Conservation (phyloP, 2,329 filamentous ascomycete genomes). For the Arthrobotrys megalospora region DNA sequence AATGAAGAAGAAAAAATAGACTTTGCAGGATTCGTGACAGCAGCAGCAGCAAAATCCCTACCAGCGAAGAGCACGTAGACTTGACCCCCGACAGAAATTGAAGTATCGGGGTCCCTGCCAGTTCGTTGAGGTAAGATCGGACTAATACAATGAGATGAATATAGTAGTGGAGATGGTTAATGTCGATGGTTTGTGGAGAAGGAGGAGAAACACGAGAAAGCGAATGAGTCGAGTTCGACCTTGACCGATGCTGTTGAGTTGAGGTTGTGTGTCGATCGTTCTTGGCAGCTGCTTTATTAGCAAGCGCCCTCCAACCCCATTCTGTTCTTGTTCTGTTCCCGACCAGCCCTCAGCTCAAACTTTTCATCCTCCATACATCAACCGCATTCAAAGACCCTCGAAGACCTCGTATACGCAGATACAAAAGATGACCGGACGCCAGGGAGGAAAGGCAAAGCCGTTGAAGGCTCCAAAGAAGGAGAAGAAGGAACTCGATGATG, state of each 20-base stretch:
- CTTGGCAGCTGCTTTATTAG: constrained; percentile 57
- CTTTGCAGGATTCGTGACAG: constrained; percentile 43
- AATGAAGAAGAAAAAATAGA: constrained; percentile 11
- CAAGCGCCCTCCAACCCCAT: constrained; percentile 50
- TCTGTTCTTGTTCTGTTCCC: neutral
- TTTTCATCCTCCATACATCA: constrained; percentile 37
- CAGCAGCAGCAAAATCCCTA: constrained; percentile 54
- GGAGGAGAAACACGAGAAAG: constrained; percentile 29
- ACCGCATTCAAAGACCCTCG: constrained; percentile 9
- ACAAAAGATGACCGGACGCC: constrained; percentile 63
- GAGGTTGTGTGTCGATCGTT: constrained; percentile 31
- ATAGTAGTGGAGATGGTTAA: constrained; percentile 5
- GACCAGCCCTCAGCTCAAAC: constrained; percentile 34
- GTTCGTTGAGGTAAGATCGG: constrained; percentile 15
- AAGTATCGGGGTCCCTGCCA: constrained; percentile 19
- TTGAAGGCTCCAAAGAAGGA: constrained; percentile 65
- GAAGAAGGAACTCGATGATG: constrained; percentile 56
- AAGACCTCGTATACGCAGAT: constrained; percentile 15
- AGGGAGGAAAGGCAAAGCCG: constrained; percentile 65
- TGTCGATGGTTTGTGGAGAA: constrained; percentile 6
- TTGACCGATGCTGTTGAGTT: constrained; percentile 37
- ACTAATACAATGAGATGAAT: neutral
- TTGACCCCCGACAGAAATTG: constrained; percentile 33
- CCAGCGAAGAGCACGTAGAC: constrained; percentile 60
- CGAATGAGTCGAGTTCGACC: constrained; percentile 18